A percentile compares a stretch with the other conserved stretches of the same genome.
Conservation (phyloP, 2,329 filamentous ascomycete species). For the Pseudogymnoascus sp. region DNA sequence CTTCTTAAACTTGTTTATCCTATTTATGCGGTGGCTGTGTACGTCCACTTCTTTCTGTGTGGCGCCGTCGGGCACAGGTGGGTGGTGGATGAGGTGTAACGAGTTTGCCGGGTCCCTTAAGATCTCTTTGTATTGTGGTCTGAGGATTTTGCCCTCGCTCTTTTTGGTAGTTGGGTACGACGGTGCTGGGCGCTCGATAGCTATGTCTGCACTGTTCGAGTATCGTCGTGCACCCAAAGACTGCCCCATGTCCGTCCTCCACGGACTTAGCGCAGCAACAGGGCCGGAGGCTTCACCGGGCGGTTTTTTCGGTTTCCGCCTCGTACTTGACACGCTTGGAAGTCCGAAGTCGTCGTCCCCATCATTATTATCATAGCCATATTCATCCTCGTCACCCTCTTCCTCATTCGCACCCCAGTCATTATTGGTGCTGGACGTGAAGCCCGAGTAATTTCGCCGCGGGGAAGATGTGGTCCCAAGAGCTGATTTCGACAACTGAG, state of each 20-base stretch:
- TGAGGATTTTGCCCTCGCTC: conserved; percentile 85
- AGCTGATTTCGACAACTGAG: conserved; percentile 43
- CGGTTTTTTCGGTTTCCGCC: conserved; percentile 53
- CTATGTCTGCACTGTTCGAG: conserved; percentile 87
- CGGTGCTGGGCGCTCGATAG: conserved; percentile 74
- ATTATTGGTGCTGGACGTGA: conserved; percentile 71
- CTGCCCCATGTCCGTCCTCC: conserved; percentile 31
- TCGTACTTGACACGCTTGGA: conserved; percentile 86
- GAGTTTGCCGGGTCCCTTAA: conserved; percentile 84
- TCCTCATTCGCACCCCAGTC: conserved; percentile 70
- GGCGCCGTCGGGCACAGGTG: conserved; percentile 62
- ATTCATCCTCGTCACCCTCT: conserved; percentile 60
- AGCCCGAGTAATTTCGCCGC: conserved; percentile 68
- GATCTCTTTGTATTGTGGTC: conserved; percentile 97
- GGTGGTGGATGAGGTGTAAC: conserved; percentile 86
- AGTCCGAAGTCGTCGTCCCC: conserved; percentile 86
- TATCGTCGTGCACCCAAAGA: conserved; percentile 45
- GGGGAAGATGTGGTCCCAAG: conserved; percentile 52
- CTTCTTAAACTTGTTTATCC: conserved; percentile 98
- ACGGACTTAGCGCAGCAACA: conserved; percentile 26
- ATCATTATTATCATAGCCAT: conserved; percentile 71
- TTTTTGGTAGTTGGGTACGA: conserved; percentile 84
- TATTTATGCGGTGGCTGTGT: conserved; percentile 76
- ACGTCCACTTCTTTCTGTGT: conserved; percentile 76
- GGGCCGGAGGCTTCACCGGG: conserved; percentile 13